Conservation (phyloP, 805 yeast species). For the Suhomyces sp. region DNA sequence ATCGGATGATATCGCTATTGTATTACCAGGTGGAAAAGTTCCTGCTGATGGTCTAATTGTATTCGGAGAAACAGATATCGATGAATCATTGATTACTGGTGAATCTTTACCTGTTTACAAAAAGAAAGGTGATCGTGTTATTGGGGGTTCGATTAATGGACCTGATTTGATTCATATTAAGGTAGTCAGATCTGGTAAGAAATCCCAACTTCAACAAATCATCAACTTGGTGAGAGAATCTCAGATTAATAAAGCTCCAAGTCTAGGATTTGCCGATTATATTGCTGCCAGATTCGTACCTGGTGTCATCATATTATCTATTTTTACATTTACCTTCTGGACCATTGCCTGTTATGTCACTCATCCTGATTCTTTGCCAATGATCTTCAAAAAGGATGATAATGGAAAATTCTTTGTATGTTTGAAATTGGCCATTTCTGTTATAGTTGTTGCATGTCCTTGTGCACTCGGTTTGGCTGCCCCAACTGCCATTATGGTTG, state of each 20-base stretch:
- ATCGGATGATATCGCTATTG: constrained; percentile 68
- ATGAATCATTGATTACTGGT: constrained; percentile 90
- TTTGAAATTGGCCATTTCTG: constrained; percentile 81
- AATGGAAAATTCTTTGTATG: constrained; percentile 66
- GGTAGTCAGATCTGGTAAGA: constrained; percentile 73
- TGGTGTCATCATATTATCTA: constrained; percentile 57
- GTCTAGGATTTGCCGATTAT: constrained; percentile 83
- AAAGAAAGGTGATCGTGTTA: constrained; percentile 55
- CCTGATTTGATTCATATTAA: constrained; percentile 65
- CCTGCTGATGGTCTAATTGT: constrained; percentile 90
- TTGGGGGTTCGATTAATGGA: constrained; percentile 92
- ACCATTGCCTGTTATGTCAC: constrained; percentile 30
- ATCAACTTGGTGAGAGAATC: constrained; percentile 86
- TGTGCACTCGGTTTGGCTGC: constrained; percentile 97
- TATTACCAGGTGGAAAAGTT: constrained; percentile 82
- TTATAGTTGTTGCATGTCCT: constrained; percentile 97
- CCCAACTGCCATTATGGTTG: constrained; percentile 99
- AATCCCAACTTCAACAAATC: constrained; percentile 84
- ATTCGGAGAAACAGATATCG: constrained; percentile 77
- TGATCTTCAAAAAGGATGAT: constrained; percentile 42
- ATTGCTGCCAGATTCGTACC: constrained; percentile 88
- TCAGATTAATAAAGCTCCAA: constrained; percentile 84
- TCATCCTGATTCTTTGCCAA: constrained; percentile 38
- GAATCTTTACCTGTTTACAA: constrained; percentile 80
- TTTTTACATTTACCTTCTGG: constrained; percentile 56